Evolutionary conservation across 2,329 filamentous ascomycete genomes (phyloP), one percentile per base, ranked within the genome.

Genomic region (Leptodontidium sp.): DNA sequence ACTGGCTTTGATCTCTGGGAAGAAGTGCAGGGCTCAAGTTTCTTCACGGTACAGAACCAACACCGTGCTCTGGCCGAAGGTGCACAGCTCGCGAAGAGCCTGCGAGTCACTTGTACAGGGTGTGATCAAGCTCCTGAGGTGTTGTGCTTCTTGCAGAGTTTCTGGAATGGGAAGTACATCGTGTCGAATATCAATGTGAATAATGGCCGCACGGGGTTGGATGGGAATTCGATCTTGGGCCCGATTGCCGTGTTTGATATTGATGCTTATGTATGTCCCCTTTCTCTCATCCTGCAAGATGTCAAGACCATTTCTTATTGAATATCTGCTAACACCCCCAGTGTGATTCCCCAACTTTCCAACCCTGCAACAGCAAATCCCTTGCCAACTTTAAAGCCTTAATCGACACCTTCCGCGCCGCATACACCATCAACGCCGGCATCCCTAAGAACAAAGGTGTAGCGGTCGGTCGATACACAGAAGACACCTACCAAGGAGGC

Each of bases 1-100:
- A 84, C 84, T 5, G 84, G 84, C 0, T 95, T 90, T 75, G 93
- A 97, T 77, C 84, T 96, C 6, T 96, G 93, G 93, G 93, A 97
- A 77, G 93, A 96, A 78, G 87, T 93, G 7, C 83, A 85, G n/a
- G 91, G 91, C 59, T 90, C 87, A 26, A 93, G 91, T 0, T 96
- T 94, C 83, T 97, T 95, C 80, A 95, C 93, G 1, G 81, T 89
- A 45, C 87, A 89, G 4, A 86, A 86, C 55, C 88, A 91, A 69
- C 88, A 94, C 76, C 73, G 75, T 40, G 83, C 88, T 35, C 81
- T 90, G 11, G 81, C 88, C 1, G 87, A 92, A 80, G 93, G 93
- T 8, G 86, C 84, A 47, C 82, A 84, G 2, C 84, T 95, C 21
- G 91, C 92, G 1, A 79, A 80, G n/a, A 81, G 83, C 15, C 83